phyloP scores from a whole-genome alignment of 192 early-diverging fungal species.

The Umbelopsis sp. region DNA sequence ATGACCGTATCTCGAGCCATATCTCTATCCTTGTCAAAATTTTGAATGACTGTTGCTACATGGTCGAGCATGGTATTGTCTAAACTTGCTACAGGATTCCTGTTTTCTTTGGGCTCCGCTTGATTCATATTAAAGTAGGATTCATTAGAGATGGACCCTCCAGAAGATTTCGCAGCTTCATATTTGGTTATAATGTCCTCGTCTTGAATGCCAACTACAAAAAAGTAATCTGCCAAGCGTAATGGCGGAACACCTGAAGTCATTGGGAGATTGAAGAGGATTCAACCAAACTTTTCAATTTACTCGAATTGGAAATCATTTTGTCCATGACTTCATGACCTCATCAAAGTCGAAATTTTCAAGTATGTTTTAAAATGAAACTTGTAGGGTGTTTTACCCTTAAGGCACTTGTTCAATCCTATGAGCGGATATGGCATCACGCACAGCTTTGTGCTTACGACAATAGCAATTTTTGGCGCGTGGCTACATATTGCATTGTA shows the following conservation, averaged over 20 bases:
- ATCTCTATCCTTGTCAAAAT: conserved; percentile 40
- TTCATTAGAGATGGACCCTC: conserved; percentile 2
- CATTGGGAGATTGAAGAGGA: neutral
- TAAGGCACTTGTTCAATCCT: no score
- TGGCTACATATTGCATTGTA: no score
- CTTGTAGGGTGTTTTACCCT: no score
- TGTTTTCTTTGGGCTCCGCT: neutral
- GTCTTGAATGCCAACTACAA: conserved; percentile 35
- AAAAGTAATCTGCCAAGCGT: conserved; percentile 39
- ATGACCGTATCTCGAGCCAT: conserved; percentile 35
- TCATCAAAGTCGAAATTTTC: conserved; percentile 1
- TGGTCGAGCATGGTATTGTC: conserved; percentile 29
- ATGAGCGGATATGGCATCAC: no score
- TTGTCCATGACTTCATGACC: conserved; percentile 15
- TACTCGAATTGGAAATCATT: conserved; percentile 15
- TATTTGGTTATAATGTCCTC: conserved; percentile 23
- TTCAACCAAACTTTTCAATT: neutral
- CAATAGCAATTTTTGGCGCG: no score
- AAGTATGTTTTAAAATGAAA: neutral
- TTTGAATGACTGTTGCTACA: conserved; percentile 34
- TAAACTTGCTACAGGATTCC: neutral
- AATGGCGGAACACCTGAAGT: neutral
- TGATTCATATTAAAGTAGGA: conserved; percentile 2
- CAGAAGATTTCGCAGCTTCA: conserved; percentile 15
- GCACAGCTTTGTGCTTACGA: no score